Percentiles rank a stretch among this genome's conserved stretches.
These are phyloP conservation scores for Letharia lupina DNA, from an alignment of 495 filamentous ascomycete genomes.

Conservation along the genomic window DNA sequence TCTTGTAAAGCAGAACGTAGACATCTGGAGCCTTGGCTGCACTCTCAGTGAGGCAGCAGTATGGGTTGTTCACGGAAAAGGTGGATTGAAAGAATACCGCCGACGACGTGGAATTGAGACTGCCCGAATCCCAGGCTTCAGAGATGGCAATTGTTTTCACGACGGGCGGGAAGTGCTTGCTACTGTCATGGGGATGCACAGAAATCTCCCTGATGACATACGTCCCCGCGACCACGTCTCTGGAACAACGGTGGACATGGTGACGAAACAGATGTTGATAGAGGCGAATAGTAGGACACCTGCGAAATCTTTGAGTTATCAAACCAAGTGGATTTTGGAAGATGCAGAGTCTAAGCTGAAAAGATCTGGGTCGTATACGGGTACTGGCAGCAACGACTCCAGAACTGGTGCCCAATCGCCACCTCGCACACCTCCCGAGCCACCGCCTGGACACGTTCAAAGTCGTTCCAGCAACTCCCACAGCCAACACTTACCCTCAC, in stretches of 20 bases:
- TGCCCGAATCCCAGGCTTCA: conserved; percentile 19
- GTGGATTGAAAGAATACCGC: conserved; percentile 32
- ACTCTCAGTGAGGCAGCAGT: conserved; percentile 38
- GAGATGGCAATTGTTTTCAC: conserved; percentile 37
- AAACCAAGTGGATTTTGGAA: neutral
- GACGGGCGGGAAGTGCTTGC: conserved; percentile 31
- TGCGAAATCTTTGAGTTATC: conserved; percentile 3
- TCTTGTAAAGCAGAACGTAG: conserved; percentile 26
- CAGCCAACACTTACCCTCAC: too few species aligned
- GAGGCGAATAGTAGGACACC: neutral
- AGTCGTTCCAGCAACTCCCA: too few species aligned
- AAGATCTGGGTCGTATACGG: neutral
- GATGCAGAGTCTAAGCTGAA: conserved; percentile 9
- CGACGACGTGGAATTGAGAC: conserved; percentile 28
- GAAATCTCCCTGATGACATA: conserved; percentile 15
- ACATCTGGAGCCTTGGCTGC: conserved; percentile 42
- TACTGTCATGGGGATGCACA: conserved; percentile 28
- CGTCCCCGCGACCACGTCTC: conserved; percentile 25
- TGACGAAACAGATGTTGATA: conserved; percentile 24
- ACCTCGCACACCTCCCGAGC: too few species aligned
- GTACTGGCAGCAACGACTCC: too few species aligned
- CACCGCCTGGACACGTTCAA: too few species aligned
- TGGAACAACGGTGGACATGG: conserved; percentile 22
- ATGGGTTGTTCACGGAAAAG: conserved; percentile 33
- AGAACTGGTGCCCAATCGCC: too few species aligned